Evolutionary conservation across 495 filamentous ascomycete genomes (phyloP), one percentile per base, ranked within the genome.

Genomic region (Astrothelium macrocarpum): DNA sequence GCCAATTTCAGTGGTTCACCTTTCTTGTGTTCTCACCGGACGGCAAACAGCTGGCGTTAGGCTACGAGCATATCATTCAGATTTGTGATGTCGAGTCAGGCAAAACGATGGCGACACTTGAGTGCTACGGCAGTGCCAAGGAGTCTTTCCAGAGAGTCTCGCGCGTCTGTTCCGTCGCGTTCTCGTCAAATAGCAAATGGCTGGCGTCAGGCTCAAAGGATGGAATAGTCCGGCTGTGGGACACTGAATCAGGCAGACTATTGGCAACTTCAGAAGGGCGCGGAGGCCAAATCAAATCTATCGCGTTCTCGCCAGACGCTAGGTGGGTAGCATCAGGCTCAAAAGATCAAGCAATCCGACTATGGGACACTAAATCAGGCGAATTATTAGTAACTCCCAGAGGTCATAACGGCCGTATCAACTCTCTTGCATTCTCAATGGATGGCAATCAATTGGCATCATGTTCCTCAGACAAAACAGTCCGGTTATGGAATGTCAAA

Each of bases 261-360:
- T 11, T 45, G 18, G 3, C 5, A 39, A 32, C 32, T 56, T 26
- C 29, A 0, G 14, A 59, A 14, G 32, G 70, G 70, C 53, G 32
- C 26, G 5, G 20, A 5, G 20, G 20, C 45, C 5, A 0, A 20
- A 20, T 49, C 20, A 49, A 9, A 5, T 49, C 45, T 16, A 20
- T 49, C 20, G n/a, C 20, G 11, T 49, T 49, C 5, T 49, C 45
- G 20, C n/a, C 45, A 14, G 69, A 75, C 62, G 65, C 67, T 28
- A 64, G 68, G 53, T n/a, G n/a, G 31, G 32, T 67, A 32, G 62
- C 65, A n/a, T 67, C 63, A 20, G 69, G 42, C 25, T 68, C 69
- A 20, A 9, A 28, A 11, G 70, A 71, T 45, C 29, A 34, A 14
- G 71, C 59, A 10, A 46, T 71, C n/a, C 45, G 53, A 56, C 45